A percentile compares a stretch with the other conserved stretches of the same genome.
Conservation (phyloP, 306 rosid genomes). For the Ziziphus jujuba region DNA sequence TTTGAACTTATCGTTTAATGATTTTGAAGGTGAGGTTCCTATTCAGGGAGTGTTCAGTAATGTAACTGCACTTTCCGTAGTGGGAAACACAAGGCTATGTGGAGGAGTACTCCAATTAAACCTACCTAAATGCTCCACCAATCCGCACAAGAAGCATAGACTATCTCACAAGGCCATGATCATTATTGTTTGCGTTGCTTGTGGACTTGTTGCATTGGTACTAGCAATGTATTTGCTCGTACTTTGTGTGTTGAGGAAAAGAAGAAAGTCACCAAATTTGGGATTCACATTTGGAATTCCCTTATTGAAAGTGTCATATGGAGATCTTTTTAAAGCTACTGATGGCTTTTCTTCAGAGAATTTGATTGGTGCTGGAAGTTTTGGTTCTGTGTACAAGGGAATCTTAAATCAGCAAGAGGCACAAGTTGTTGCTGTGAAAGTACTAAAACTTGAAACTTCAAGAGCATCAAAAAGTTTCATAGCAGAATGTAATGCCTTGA, state of each 20-base stretch:
- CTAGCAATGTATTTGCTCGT: not conserved
- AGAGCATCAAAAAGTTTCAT: constrained; percentile 12
- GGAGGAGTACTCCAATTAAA: constrained; percentile 23
- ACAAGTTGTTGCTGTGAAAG: too few relatives aligned
- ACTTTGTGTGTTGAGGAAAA: not conserved
- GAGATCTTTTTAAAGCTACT: constrained; percentile 29
- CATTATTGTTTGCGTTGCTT: not conserved
- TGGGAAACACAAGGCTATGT: constrained; percentile 21
- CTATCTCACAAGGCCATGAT: not conserved
- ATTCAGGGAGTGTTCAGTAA: too few relatives aligned
- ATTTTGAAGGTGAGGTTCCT: too few relatives aligned
- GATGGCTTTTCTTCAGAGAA: constrained; percentile 29
- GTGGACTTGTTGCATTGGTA: constrained; percentile 11
- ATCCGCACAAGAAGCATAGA: not conserved
- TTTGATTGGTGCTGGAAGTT: constrained; percentile 33
- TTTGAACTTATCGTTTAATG: too few relatives aligned
- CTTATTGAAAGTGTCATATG: constrained; percentile 25
- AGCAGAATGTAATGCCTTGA: too few relatives aligned
- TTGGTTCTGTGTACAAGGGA: too few relatives aligned
- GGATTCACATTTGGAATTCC: constrained; percentile 3
- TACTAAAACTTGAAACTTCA: constrained; percentile 17
- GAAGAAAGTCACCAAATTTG: not conserved
- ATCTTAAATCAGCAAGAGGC: too few relatives aligned
- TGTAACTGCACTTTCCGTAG: not conserved
- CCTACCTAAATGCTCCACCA: constrained; percentile 16